A percentile compares a stretch with the other conserved stretches of the same genome.
Evolutionary conservation across 2,329 filamentous ascomycete genomes (phyloP).

Genomic region (Ophiostoma novo-ulmi): DNA sequence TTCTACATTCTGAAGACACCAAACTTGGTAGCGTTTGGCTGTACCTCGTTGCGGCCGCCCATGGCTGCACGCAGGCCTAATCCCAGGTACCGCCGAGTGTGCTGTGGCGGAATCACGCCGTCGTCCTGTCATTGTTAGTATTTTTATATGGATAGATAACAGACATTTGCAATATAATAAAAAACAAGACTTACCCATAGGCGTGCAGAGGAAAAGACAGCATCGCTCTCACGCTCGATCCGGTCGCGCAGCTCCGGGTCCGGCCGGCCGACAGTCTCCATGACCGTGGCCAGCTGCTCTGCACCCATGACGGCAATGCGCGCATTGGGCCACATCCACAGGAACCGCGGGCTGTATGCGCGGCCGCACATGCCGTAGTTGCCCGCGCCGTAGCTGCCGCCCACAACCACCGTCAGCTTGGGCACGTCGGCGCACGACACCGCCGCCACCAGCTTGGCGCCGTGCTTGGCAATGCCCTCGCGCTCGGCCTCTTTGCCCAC

Average conservation of each 20-base stretch:
- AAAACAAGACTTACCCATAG: constrained; percentile 64
- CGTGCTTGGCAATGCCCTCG: constrained; percentile 95
- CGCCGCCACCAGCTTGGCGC: constrained; percentile 91
- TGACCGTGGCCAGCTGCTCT: constrained; percentile 85
- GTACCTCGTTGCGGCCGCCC: constrained; percentile 59
- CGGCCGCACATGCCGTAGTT: constrained; percentile 99
- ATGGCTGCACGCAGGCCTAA: constrained; percentile 67
- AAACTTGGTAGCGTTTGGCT: constrained; percentile 62
- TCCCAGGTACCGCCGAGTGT: constrained; percentile 67
- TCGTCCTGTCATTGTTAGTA: constrained; percentile 53
- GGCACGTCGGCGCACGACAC: constrained; percentile 91
- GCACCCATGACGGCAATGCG: constrained; percentile 93
- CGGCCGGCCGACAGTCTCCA: constrained; percentile 81
- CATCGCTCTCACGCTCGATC: constrained; percentile 87
- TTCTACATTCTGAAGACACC: constrained; percentile 76
- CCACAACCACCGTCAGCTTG: constrained; percentile 96
- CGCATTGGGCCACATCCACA: constrained; percentile 99
- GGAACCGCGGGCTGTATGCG: constrained; percentile 82
- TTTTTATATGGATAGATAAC: no score
- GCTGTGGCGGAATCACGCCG: constrained; percentile 71
- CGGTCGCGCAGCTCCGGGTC: constrained; percentile 75
- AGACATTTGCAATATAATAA: no score
- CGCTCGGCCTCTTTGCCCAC: constrained; percentile 87
- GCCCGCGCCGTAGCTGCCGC: constrained; percentile 84
- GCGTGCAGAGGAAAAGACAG: constrained; percentile 78